Base-by-base conservation (phyloP, 192 early-diverging fungal species). In the Lobosporangium transversale region DNA sequence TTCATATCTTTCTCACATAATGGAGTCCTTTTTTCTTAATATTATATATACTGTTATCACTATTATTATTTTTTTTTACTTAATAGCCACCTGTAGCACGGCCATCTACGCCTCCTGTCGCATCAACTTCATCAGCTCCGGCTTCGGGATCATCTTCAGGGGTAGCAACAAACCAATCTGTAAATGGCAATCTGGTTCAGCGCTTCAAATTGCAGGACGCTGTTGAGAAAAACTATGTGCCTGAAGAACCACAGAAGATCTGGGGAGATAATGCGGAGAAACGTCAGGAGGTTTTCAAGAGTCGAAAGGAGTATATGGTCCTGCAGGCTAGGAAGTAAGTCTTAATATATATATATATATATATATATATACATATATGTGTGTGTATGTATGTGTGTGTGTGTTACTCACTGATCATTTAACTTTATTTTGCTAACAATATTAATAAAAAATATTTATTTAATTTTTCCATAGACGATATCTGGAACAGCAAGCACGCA, bases 231-330 rank as follows among this genome's bases (percentile, higher is more conserved):
- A 37, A 76, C 11, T 30, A 62, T 45, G 64, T 65, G 27, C 81
- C 81, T 3, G 57, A 79, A 8, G 85, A 86, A 47, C 90, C 88
- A 20, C 62, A 83, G 0, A 86, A 86, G 44, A 82, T 85, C 21
- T 92, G 90, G 90, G 89, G 86, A 55, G 62, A 62, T 8, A 85
- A 78, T 45, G 79, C 87, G 20, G 79, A 84, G 15, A 89, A 81
- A 55, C 62, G 90, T 37, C 87, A 90, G 62, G 81, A 87, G 26
- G 82, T 86, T 37, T 80, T 92, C 33, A 83, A 83, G 66, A 82
- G 80, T 31, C 83, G 89, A 60, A 92, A 92, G 70, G 89, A 90
- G 56, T 83, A 78, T 47, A 92, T 92, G 90, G 78, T 92, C 20
- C 60, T 87, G 26, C 86, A 89, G 66, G 90, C 90, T 26, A 88